Conservation (phyloP, 306 rosid genomes). For the Vicia sativa region DNA sequence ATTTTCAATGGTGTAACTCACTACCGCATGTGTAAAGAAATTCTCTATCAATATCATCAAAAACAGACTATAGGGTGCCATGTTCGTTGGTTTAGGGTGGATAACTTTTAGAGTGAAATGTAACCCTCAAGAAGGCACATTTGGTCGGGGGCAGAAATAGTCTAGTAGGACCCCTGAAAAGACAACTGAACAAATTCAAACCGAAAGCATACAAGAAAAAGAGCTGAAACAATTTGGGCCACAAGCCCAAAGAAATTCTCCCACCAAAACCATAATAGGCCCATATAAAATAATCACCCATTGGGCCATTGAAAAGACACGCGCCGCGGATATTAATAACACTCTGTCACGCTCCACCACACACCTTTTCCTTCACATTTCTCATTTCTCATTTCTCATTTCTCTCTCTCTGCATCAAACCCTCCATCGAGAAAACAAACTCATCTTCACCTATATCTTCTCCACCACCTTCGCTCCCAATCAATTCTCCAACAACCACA, state of each 20-base stretch:
- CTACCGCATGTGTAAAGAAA: too few species aligned
- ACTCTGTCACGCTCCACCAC: conserved; percentile 30
- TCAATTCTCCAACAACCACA: conserved; percentile 23
- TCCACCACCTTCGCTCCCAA: conserved; percentile 38
- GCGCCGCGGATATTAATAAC: conserved; percentile 31
- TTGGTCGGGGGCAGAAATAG: too few species aligned
- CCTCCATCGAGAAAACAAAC: conserved; percentile 30
- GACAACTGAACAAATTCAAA: background rate
- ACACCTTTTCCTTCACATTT: conserved; percentile 1
- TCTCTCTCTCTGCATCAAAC: conserved; percentile 22
- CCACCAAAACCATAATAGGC: background rate
- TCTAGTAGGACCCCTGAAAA: background rate
- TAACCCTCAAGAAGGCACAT: too few species aligned
- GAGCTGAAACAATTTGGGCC: background rate
- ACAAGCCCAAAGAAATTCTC: background rate
- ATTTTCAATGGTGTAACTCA: too few species aligned
- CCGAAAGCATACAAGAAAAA: background rate
- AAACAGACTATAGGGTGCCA: too few species aligned
- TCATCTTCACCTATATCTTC: conserved; percentile 32
- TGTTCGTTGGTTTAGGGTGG: too few species aligned
- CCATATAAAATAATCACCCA: conserved; percentile 25
- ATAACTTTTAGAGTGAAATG: too few species aligned
- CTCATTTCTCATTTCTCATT: background rate
- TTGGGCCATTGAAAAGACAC: conserved; percentile 28
- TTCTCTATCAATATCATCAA: too few species aligned